Evolutionary conservation across 2,329 filamentous ascomycete genomes (phyloP), one percentile per base, ranked within the genome.

Genomic region (Tolypocladium album): DNA sequence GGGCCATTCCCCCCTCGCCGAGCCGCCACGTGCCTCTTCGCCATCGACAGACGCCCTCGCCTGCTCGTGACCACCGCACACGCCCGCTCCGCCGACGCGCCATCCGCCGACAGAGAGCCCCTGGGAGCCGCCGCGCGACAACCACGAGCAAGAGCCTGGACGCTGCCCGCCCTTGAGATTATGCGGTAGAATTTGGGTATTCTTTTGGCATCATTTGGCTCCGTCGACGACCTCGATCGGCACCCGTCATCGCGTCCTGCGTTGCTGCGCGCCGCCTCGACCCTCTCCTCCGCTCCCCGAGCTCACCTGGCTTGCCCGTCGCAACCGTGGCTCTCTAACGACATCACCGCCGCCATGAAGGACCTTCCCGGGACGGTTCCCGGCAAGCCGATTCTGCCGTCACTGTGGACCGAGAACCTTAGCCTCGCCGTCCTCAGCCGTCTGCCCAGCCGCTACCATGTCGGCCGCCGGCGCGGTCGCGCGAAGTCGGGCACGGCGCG

Each of bases 381-480:
- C 62, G 71, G 72, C 63, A 78, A 78, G 69, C 72, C 74, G 57
- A 72, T 74, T 67, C 70, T 75, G 24, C 74, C 75, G 56, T 71
- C 73, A 42, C 68, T 75, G 15, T 73, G 73, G 68, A 73, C 74
- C 39, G 74, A 75, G 55, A 74, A 74, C 55, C 65, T 78, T 56
- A 76, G 75, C 64, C 66, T 77, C 57, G 74, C 75, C 17, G 74
- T 76, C 56, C 68, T 78, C 59, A 78, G 76, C 64, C 76, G 74
- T 47, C 70, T 75, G 24, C 75, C 75, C 36, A 70, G 69, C 39
- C 74, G 75, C 63, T 76, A 75, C 64, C 71, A 72, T 62, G 68
- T 70, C 61, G 70, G 71, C 59, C 74, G 76, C 45, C 71, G 68
- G 56, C 73, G 75, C 55, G 70, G 69, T 56, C 71, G 74, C 56